Evolutionary conservation across 306 rosid species (phyloP), one percentile per base, ranked within the genome.

Genomic region (Cyclanthera cordifolia): DNA sequence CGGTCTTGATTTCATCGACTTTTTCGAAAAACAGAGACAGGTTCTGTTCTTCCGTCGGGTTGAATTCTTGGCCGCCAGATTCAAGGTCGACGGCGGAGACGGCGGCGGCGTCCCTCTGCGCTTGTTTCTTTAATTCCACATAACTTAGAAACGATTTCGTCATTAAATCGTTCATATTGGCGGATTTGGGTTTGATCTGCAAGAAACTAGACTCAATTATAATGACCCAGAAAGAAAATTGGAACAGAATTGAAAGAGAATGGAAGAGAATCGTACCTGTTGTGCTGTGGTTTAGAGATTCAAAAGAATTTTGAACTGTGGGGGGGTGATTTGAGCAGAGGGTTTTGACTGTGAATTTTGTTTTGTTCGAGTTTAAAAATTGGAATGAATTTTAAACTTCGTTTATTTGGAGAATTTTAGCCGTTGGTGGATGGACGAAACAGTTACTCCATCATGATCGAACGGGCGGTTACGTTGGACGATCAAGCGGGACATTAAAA

Each of bases 81-180:
- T 88, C 97, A 32, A 85, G 27, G 71, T 84, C 96, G 73, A 41
- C 73, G 68, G 43, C 49, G 57, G 41, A 5, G 4, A 32, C 5
- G 37, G 4, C 37, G 37, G 28, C 50, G 72, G 77, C 43, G 66
- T 92, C 97, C 68, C 70, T 85, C 79, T 27, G 71, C 3, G 89
- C 90, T 64, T 85, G 97, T 59, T 80, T 84, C 93, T 85, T 92
- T 71, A 92, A 60, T 72, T 89, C 96, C 75, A 79, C 96, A 86
- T 92, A 92, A 89, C 81, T 92, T 87, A 92, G 53, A 78, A 92
- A 89, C 50, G 96, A 89, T 67, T 84, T 84, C 17, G 97, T 92
- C 95, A 92, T 87, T 81, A 92, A 77, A 76, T 92, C 97, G 78
- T 92, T 89, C 97, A 92, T 92, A 69, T 81, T 92, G 60, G 86